Conservation (phyloP, 495 filamentous ascomycete genomes). For the Neurospora pannonica region DNA sequence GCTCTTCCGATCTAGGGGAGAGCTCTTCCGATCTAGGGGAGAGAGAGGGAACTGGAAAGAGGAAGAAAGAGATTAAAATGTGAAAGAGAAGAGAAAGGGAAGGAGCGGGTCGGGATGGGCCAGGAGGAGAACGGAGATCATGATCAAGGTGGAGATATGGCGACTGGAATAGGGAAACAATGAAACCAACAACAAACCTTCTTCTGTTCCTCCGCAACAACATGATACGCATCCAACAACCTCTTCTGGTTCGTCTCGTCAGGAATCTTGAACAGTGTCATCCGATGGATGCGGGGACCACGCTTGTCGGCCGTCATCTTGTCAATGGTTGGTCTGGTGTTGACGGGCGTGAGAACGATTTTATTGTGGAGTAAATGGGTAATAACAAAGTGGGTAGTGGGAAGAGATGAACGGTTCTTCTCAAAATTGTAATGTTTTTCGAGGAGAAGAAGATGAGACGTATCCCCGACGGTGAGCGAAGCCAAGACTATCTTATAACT, state of each 20-base stretch:
- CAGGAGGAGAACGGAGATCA: background rate
- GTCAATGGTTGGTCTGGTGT: background rate
- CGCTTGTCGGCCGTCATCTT: background rate
- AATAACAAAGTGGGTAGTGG: background rate
- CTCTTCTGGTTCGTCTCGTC: conserved; percentile 18
- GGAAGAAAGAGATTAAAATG: background rate
- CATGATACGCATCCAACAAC: conserved; percentile 23
- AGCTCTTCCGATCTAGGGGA: too few relatives aligned
- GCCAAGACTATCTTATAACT: background rate
- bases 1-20: too few relatives aligned
- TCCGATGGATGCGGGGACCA: conserved; percentile 16
- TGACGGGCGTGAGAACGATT: background rate
- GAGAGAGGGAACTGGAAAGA: background rate
- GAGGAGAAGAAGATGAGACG: background rate
- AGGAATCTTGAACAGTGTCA: conserved; percentile 32
- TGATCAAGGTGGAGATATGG: background rate
- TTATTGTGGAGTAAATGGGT: background rate
- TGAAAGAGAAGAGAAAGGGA: background rate
- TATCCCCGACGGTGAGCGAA: background rate
- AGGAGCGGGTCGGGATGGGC: background rate
- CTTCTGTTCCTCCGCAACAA: conserved; percentile 10
- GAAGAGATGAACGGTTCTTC: background rate
- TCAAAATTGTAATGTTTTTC: background rate
- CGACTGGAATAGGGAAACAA: background rate
- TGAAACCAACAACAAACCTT: conserved; percentile 16